Percentiles rank a stretch among this genome's conserved stretches.
These are phyloP conservation scores for Cyberlindnera mycetangii DNA, from an alignment of 805 yeast species.

Conservation along the genomic window DNA sequence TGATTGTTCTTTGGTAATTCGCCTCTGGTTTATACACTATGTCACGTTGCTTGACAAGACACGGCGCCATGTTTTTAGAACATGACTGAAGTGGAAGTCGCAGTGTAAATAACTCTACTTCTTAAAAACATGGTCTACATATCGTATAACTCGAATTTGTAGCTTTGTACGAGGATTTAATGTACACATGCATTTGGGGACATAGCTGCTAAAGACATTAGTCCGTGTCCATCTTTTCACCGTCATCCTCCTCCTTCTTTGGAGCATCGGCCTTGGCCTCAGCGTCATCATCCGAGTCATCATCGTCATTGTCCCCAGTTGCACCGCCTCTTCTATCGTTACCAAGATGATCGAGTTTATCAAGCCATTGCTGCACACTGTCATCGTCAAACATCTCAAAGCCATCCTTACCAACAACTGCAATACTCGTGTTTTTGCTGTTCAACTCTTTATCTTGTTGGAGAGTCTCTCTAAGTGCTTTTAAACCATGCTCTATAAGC, in stretches of 20 bases:
- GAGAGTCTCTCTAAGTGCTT: constrained; percentile 89
- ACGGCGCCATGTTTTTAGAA: neutral
- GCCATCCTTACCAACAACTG: constrained; percentile 83
- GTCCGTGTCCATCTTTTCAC: constrained; percentile 38
- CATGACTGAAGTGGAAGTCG: neutral
- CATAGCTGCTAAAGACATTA: constrained; percentile 1
- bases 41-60: neutral
- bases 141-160: too few species aligned
- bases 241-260: constrained; percentile 27
- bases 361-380: constrained; percentile 79
- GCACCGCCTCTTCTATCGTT: constrained; percentile 45
- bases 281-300: constrained; percentile 22
- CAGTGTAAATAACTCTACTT: neutral
- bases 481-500: constrained; percentile 80
- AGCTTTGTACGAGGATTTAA: neutral
- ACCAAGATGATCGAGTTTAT: constrained; percentile 63
- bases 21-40: neutral
- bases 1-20: neutral
- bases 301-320: constrained; percentile 23
- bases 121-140: neutral
- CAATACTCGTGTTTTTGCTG: constrained; percentile 80
- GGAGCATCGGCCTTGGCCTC: constrained; percentile 15
- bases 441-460: constrained; percentile 92
- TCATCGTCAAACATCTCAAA: constrained; percentile 83
- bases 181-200: constrained; percentile 5